A percentile compares a stretch with the other conserved stretches of the same genome.
phyloP scores from a whole-genome alignment of 2,329 filamentous ascomycete species.

The Microdochium bolleyi region DNA sequence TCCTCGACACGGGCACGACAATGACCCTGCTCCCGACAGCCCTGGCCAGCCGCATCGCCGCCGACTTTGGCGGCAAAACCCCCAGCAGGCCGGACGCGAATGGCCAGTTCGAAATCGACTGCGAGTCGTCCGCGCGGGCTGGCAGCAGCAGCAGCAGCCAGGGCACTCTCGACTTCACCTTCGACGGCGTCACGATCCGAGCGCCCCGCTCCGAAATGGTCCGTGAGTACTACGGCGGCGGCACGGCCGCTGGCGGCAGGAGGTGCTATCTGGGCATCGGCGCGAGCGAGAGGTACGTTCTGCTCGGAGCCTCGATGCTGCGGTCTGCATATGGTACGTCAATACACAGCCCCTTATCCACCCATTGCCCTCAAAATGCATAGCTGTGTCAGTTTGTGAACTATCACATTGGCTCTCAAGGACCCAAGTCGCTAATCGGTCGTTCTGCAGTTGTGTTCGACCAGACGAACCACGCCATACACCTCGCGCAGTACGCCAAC shows the following conservation, averaged over 20 bases:
- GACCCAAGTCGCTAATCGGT: too few species aligned
- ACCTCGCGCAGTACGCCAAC: slow-evolving; percentile 42
- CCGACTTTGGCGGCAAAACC: slow-evolving; percentile 41
- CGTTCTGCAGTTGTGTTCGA: slow-evolving; percentile 37
- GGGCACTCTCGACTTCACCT: slow-evolving; percentile 42
- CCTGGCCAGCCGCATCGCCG: slow-evolving; percentile 41
- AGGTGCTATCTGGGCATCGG: slow-evolving; percentile 42
- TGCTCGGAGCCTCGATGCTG: slow-evolving; percentile 53
- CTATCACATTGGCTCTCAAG: not conserved
- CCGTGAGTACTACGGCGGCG: slow-evolving; percentile 26
- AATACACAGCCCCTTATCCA: too few species aligned
- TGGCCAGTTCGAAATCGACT: slow-evolving; percentile 39
- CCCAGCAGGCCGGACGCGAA: slow-evolving; percentile 23
- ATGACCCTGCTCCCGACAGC: slow-evolving; percentile 56
- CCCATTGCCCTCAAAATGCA: not conserved
- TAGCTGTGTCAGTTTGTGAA: not conserved
- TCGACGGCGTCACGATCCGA: slow-evolving; percentile 35
- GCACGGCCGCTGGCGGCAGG: slow-evolving; percentile 3
- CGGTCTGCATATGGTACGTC: slow-evolving; percentile 44
- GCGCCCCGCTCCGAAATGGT: slow-evolving; percentile 44
- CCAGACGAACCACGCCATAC: slow-evolving; percentile 36
- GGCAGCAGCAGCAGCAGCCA: slow-evolving; percentile 26
- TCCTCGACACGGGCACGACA: slow-evolving; percentile 65
- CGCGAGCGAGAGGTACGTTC: slow-evolving; percentile 34
- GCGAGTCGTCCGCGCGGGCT: slow-evolving; percentile 30